Evolutionary conservation across 768 basidiomycete species (phyloP).

Genomic region (Kwoniella dejecticola): DNA sequence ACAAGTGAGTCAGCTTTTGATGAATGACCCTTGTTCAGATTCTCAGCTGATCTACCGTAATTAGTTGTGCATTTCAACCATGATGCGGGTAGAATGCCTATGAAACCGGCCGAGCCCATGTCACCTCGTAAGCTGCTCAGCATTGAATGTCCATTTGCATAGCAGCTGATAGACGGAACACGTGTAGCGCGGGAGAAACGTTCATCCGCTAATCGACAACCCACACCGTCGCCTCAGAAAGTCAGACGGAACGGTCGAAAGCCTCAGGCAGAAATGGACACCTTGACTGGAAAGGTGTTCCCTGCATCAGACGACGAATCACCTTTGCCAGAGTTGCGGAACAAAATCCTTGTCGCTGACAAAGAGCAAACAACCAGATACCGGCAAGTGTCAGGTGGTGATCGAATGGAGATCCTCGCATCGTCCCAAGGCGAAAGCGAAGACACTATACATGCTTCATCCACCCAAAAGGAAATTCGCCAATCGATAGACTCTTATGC

Average conservation of each 20-base stretch:
- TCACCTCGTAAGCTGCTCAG: constrained; percentile 18
- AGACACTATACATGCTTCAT: too few species aligned
- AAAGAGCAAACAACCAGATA: constrained; percentile 36
- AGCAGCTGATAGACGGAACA: neutral
- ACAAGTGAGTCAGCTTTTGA: constrained; percentile 1
- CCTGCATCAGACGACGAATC: constrained; percentile 22
- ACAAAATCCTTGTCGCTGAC: constrained; percentile 33
- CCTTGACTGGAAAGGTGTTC: constrained; percentile 10
- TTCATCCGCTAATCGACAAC: constrained; percentile 3
- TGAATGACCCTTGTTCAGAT: too few species aligned
- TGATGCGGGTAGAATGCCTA: neutral
- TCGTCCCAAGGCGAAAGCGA: neutral
- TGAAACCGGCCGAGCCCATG: neutral
- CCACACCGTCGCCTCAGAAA: constrained; percentile 24
- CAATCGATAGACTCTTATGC: constrained; percentile 1
- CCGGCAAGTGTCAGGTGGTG: constrained; percentile 29
- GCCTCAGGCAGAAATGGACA: constrained; percentile 13
- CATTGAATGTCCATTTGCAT: neutral
- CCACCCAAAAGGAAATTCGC: neutral
- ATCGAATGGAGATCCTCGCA: constrained; percentile 22
- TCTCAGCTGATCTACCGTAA: neutral
- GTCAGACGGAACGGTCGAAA: constrained; percentile 1
- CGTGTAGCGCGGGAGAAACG: constrained; percentile 3
- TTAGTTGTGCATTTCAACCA: constrained; percentile 16
- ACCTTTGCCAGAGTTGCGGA: constrained; percentile 28